Percentiles rank a stretch among this genome's conserved stretches.
phyloP scores from a whole-genome alignment of 768 basidiomycete genomes.

The Austroboletus festivus region DNA sequence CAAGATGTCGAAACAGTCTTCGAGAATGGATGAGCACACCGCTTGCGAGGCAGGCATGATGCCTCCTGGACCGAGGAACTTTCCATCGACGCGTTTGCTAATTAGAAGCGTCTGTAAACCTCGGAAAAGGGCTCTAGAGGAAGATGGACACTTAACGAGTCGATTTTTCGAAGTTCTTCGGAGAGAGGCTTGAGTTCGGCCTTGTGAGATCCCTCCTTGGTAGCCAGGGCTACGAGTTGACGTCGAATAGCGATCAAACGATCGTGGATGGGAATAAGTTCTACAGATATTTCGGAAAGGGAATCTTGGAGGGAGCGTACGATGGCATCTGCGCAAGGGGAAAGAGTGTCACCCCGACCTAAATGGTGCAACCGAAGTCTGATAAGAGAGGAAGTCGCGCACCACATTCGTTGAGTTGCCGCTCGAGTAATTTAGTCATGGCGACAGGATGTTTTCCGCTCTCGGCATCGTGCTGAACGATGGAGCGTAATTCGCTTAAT shows the following conservation, averaged over 20 bases:
- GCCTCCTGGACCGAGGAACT: slow-evolving; percentile 89
- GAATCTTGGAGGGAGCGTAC: slow-evolving; percentile 79
- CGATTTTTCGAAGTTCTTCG: slow-evolving; percentile 93
- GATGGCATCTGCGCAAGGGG: slow-evolving; percentile 55
- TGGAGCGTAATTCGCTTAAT: slow-evolving; percentile 75
- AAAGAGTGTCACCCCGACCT: neutral
- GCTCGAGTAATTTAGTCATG: slow-evolving; percentile 83
- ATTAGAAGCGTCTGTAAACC: slow-evolving; percentile 1
- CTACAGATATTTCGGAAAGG: slow-evolving; percentile 81
- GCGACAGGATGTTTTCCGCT: slow-evolving; percentile 81
- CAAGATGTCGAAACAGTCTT: slow-evolving; percentile 93
- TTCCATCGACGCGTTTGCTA: slow-evolving; percentile 92
- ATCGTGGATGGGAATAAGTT: slow-evolving; percentile 89
- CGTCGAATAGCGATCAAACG: slow-evolving; percentile 83
- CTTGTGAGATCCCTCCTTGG: slow-evolving; percentile 82
- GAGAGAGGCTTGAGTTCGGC: slow-evolving; percentile 84
- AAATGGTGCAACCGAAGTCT: neutral
- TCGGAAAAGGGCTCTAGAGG: slow-evolving; percentile 12
- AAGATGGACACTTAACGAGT: slow-evolving; percentile 72
- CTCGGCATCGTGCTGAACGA: slow-evolving; percentile 80
- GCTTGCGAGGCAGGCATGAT: slow-evolving; percentile 90
- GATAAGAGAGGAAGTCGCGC: slow-evolving; percentile 32
- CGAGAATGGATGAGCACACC: slow-evolving; percentile 84
- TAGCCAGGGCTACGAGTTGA: slow-evolving; percentile 83
- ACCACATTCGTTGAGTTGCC: slow-evolving; percentile 93